A percentile compares a stretch with the other conserved stretches of the same genome.
Conservation (phyloP, 345 rosid species). For the Cardamine chenopodiifolia region DNA sequence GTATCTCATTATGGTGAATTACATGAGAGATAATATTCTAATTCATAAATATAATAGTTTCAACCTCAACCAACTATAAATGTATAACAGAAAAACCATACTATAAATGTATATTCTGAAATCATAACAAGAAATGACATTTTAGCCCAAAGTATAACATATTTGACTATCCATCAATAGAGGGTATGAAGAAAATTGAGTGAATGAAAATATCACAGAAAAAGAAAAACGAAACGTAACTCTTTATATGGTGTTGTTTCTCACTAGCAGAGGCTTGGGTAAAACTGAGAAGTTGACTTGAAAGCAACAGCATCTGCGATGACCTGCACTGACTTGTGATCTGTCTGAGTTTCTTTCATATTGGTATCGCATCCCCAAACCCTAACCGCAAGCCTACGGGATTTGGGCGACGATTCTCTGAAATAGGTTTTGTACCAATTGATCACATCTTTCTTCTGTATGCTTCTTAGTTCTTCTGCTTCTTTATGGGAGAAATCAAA, state of each 20-base stretch:
- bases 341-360: conserved; percentile 50
- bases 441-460: conserved; percentile 63
- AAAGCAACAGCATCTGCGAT: conserved; percentile 58
- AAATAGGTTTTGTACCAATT: conserved; percentile 72
- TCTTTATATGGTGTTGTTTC: not conserved
- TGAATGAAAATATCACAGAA: not conserved
- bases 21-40: not conserved
- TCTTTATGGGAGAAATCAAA: conserved; percentile 73
- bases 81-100: conserved; percentile 16
- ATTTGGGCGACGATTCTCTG: conserved; percentile 63
- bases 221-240: not conserved
- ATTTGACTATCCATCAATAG: not conserved
- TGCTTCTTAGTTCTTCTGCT: conserved; percentile 70
- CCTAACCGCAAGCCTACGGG: conserved; percentile 76
- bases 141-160: not conserved
- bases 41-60: not conserved
- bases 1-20: not conserved
- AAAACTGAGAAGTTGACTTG: conserved; percentile 64
- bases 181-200: not conserved
- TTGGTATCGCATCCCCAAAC: conserved; percentile 91
- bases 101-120: not conserved
- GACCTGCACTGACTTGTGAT: conserved; percentile 41
- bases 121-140: not conserved
- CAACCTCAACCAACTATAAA: conserved; percentile 12
- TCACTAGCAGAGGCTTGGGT: conserved; percentile 69